Percentiles rank a stretch among this genome's conserved stretches.
Evolutionary conservation across 2,329 filamentous ascomycete species (phyloP).

Genomic region (Chaetomium olivaceum): DNA sequence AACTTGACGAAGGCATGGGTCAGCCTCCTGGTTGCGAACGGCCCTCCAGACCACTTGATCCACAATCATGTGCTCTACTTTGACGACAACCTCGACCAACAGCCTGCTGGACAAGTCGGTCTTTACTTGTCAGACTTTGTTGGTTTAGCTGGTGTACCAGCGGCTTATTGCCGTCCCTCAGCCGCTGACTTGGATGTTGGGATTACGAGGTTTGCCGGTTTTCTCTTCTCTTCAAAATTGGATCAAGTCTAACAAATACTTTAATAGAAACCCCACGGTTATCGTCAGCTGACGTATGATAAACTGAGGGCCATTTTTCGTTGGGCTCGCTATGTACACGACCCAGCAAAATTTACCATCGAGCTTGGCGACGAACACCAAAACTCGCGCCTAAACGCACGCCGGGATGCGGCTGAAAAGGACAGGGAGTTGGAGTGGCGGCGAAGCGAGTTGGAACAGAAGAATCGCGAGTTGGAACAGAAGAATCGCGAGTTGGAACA

Average conservation of each 20-base stretch:
- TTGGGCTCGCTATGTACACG: conserved; percentile 5
- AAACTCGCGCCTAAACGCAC: neutral
- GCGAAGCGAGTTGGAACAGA: no score
- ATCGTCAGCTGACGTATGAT: conserved; percentile 12
- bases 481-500: no score
- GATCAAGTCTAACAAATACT: neutral
- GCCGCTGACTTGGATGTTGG: conserved; percentile 14
- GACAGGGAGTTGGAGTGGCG: no score
- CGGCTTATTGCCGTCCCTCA: conserved; percentile 18
- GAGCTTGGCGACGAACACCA: conserved; percentile 9
- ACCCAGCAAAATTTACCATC: neutral
- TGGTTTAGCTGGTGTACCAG: conserved; percentile 13
- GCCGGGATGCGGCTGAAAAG: no score
- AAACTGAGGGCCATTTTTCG: conserved; percentile 13
- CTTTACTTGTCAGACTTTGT: conserved; percentile 20
- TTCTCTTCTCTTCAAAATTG: neutral
- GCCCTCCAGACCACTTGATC: neutral
- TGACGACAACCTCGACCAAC: conserved; percentile 16
- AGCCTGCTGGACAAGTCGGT: conserved; percentile 18
- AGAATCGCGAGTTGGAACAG: no score
- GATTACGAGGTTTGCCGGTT: conserved; percentile 12
- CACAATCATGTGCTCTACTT: neutral
- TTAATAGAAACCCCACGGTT: conserved; percentile 13
- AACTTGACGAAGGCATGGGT: conserved; percentile 13
- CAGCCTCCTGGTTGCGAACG: neutral